Evolutionary conservation across 306 rosid genomes (phyloP).

Genomic region (Psophocarpus tetragonolobus): DNA sequence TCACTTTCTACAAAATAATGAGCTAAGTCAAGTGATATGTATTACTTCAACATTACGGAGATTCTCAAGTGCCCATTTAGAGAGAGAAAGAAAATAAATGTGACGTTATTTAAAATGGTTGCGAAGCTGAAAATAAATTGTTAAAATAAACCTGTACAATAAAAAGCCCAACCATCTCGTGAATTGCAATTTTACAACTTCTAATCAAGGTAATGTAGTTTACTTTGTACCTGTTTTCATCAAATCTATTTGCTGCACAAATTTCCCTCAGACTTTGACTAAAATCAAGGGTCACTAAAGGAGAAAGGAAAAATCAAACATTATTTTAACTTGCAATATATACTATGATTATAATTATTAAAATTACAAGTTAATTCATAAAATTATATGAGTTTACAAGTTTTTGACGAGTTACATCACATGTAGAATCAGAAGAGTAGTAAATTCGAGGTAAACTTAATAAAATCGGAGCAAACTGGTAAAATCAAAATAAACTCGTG

Average conservation of each 20-base stretch:
- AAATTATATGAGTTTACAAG: no score
- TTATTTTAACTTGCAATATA: slow-evolving; percentile 19
- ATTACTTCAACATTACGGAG: slow-evolving; percentile 36
- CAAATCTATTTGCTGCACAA: slow-evolving; percentile 80
- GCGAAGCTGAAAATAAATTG: no score
- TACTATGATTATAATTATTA: no score
- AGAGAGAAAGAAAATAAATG: neutral
- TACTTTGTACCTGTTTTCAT: slow-evolving; percentile 83
- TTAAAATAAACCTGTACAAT: no score
- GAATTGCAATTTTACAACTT: slow-evolving; percentile 22
- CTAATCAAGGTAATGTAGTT: slow-evolving; percentile 2
- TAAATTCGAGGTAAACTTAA: no score
- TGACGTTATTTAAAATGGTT: no score
- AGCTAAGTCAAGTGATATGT: slow-evolving; percentile 16
- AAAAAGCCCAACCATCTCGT: no score
- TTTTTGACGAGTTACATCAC: no score
- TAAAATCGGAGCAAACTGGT: no score
- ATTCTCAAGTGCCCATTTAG: slow-evolving; percentile 28
- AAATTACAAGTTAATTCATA: no score
- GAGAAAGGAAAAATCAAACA: slow-evolving; percentile 26
- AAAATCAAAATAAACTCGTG: no score
- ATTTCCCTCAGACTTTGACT: slow-evolving; percentile 87
- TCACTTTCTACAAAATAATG: slow-evolving; percentile 33
- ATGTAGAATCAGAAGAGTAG: no score
- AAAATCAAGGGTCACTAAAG: slow-evolving; percentile 70